phyloP scores from a whole-genome alignment of 768 basidiomycete genomes.

The Pleurotus ostreatus region DNA sequence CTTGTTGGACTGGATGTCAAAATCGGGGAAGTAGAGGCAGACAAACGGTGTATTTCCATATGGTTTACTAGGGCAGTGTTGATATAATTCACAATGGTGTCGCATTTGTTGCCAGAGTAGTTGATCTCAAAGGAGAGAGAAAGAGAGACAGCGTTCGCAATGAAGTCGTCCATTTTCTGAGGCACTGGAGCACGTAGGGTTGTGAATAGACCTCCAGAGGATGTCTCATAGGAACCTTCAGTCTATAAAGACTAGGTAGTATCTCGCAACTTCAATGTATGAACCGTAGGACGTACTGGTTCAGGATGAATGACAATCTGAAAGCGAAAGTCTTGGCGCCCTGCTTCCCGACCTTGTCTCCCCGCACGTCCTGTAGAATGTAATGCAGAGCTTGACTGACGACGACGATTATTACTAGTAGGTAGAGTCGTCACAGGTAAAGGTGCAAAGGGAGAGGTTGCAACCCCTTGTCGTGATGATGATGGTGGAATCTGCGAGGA shows the following conservation, averaged over 20 bases:
- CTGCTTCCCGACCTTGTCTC: too few relatives aligned
- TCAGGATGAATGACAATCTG: constrained; percentile 8
- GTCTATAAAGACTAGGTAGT: neutral
- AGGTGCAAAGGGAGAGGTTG: neutral
- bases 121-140: neutral
- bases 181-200: neutral
- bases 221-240: neutral
- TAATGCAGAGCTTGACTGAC: too few relatives aligned
- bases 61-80: neutral
- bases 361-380: too few relatives aligned
- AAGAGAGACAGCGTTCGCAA: neutral
- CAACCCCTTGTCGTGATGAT: neutral
- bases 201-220: neutral
- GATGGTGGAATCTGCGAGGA: neutral
- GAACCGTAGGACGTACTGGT: neutral
- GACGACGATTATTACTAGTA: too few relatives aligned
- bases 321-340: neutral
- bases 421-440: neutral
- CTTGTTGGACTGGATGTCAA: neutral
- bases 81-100: neutral
- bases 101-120: neutral
- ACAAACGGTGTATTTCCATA: neutral
- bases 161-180: constrained; percentile 1
- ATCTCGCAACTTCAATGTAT: neutral
- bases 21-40: neutral